phyloP scores from a whole-genome alignment of 129 eudicot species.

The Flaveria bidentis region DNA sequence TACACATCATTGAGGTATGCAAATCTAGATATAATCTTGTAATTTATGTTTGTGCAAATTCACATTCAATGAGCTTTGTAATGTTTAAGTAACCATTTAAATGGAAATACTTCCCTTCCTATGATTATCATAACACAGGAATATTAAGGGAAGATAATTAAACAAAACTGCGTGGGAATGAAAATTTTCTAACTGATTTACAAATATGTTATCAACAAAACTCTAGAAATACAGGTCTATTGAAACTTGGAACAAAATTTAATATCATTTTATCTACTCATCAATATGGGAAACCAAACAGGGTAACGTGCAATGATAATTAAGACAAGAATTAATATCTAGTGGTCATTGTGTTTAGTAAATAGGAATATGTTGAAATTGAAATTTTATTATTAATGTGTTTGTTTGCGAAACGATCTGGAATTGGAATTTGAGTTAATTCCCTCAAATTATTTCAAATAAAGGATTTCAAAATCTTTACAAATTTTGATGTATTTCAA shows the following conservation, averaged over 20 bases:
- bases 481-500: too few species aligned
- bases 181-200: neutral
- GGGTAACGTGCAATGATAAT: conserved; percentile 52
- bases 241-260: neutral
- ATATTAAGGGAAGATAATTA: neutral
- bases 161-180: neutral
- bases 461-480: too few species aligned
- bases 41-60: too few species aligned
- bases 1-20: neutral
- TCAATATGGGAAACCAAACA: conserved; percentile 49
- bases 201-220: neutral
- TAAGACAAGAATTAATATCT: conserved; percentile 34
- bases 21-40: neutral
- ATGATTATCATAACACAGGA: too few species aligned
- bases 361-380: too few species aligned
- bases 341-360: too few species aligned
- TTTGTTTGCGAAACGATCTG: too few species aligned
- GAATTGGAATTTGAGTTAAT: too few species aligned
- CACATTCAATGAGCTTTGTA: too few species aligned
- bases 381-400: too few species aligned
- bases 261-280: neutral
- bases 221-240: conserved; percentile 16
- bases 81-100: too few species aligned
- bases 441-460: too few species aligned
- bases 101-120: neutral